Base-by-base conservation (phyloP, 306 rosid species). In the Astragalus membranaceus region DNA sequence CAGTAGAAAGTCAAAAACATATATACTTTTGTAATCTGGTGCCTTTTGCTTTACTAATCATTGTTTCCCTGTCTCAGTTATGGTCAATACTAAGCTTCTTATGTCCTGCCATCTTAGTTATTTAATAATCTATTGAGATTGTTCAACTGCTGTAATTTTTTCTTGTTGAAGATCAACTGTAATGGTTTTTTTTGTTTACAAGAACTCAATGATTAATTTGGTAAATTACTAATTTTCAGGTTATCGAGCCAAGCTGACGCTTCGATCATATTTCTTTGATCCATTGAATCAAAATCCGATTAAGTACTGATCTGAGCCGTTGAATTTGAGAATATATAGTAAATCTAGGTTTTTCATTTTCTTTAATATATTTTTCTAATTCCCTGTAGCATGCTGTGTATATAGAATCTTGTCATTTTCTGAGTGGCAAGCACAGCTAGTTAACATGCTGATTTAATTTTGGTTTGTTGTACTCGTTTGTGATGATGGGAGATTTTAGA, bases 161-260 rank as follows among this genome's bases (percentile, higher is more conserved):
- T 26, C 30, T 26, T 26, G 30, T 26, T 5, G 32, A 36, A 39
- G 30, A 8, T 14, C 44, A 23, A 23, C 33, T 56, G 49, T 61
- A 35, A 15, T 59, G 43, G 7, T 36, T 36, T 36, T 36, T 36
- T 36, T 3, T n/a, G n/a, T n/a, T n/a, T 1, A 26, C 30, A 26
- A 26, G 30, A 20, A 52, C 30, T 54, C 70, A 44, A n/a, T 65
- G 50, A 72, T 57, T 62, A 44, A 57, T 68, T 56, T 81, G 53
- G 75, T 51, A 57, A 57, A 54, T 64, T 55, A 10, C 54, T 46
- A 51, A 52, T 81, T 80, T 69, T 64, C 85, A 81, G 88, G 83
- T 72, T 50, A 49, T 70, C 75, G 47, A 78, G 39, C 79, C 69
- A 69, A 54, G 55, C 63, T 73, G 60, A 57, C 55, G 26, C 33